Conservation (phyloP, 768 basidiomycete species). For the Serendipita sp. region DNA sequence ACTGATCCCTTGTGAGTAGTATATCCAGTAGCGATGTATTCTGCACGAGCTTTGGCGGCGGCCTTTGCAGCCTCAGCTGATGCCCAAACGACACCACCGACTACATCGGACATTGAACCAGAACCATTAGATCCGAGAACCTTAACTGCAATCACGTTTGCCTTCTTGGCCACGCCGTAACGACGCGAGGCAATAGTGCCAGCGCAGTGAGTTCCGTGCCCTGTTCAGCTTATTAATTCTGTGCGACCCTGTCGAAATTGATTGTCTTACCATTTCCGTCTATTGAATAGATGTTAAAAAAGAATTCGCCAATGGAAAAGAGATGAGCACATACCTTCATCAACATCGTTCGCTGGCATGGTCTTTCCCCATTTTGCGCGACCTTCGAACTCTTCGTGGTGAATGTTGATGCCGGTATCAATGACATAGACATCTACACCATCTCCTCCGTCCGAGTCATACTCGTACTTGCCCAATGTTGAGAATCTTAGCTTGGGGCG, state of each 20-base stretch:
- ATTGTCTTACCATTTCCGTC: background rate
- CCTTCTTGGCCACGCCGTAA: slow-evolving; percentile 93
- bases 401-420: slow-evolving; percentile 62
- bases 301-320: background rate
- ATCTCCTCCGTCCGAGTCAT: slow-evolving; percentile 55
- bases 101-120: slow-evolving; percentile 88
- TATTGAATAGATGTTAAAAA: slow-evolving; percentile 15
- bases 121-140: slow-evolving; percentile 88
- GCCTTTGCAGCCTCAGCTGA: slow-evolving; percentile 31
- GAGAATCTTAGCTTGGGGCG: slow-evolving; percentile 52
- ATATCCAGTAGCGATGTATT: slow-evolving; percentile 55
- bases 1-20: slow-evolving; percentile 84
- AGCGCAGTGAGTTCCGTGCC: slow-evolving; percentile 53
- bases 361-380: slow-evolving; percentile 91
- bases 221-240: background rate
- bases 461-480: slow-evolving; percentile 67
- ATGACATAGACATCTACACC: slow-evolving; percentile 72
- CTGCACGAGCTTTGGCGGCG: slow-evolving; percentile 42
- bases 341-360: slow-evolving; percentile 63
- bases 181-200: slow-evolving; percentile 87
- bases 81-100: slow-evolving; percentile 77
- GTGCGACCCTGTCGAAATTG: background rate
- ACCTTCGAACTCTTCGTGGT: slow-evolving; percentile 75
- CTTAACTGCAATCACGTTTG: slow-evolving; percentile 79
- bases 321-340: slow-evolving; percentile 35